Evolutionary conservation across 2,329 filamentous ascomycete genomes (phyloP).

Genomic region (Fonsecaea erecta): DNA sequence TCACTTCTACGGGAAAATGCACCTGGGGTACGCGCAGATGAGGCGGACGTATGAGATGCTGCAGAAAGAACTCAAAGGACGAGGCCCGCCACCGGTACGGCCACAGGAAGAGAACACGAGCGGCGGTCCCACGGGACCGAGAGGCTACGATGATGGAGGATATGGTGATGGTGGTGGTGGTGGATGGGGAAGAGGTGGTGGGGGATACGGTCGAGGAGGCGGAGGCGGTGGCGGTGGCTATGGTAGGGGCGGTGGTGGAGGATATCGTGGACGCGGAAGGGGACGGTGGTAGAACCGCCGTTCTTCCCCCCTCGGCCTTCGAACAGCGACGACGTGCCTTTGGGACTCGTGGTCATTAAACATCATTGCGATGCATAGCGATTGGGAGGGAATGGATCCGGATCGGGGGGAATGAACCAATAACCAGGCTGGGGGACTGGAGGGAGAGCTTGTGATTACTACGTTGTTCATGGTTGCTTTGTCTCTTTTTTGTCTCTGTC

Average conservation of each 20-base stretch:
- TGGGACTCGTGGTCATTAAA: not conserved
- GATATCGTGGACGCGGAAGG: slow-evolving; percentile 42
- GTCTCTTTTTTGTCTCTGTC: not conserved
- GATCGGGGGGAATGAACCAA: not conserved
- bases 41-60: slow-evolving; percentile 88
- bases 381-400: not conserved
- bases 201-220: slow-evolving; percentile 52
- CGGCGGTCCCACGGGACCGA: slow-evolving; percentile 41
- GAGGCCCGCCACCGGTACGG: slow-evolving; percentile 65
- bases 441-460: not conserved
- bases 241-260: slow-evolving; percentile 48
- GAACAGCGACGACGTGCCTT: not conserved
- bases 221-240: slow-evolving; percentile 44
- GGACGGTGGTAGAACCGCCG: slow-evolving; percentile 32
- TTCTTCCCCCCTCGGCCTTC: not conserved
- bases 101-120: slow-evolving; percentile 40
- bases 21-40: slow-evolving; percentile 97
- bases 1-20: slow-evolving; percentile 99
- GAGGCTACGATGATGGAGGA: slow-evolving; percentile 54
- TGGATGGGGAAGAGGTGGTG: slow-evolving; percentile 57
- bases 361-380: slow-evolving; percentile 1
- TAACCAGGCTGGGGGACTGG: not conserved
- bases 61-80: slow-evolving; percentile 80
- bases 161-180: slow-evolving; percentile 57
- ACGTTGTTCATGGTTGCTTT: not conserved